Evolutionary conservation across 352 stramenopile genomes (phyloP).

Genomic region (Pythium utonaiense): DNA sequence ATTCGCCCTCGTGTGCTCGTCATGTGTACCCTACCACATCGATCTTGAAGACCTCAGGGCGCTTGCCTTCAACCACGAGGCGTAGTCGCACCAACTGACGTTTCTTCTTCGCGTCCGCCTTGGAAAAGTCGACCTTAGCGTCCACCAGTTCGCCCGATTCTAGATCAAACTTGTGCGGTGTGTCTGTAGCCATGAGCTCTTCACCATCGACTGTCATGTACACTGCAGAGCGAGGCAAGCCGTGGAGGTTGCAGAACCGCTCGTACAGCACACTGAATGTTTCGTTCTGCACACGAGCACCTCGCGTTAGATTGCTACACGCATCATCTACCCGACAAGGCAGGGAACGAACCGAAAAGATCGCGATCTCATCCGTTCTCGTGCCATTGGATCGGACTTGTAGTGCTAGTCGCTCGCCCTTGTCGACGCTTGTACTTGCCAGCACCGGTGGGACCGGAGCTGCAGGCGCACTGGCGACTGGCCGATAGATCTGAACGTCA

Average conservation of each 20-base stretch:
- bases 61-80: slow-evolving; percentile 47
- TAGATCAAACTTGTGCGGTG: slow-evolving; percentile 35
- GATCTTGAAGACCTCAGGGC: slow-evolving; percentile 66
- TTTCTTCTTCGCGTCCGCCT: slow-evolving; percentile 50
- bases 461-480: neutral
- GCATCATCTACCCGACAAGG: too few relatives aligned
- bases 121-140: slow-evolving; percentile 67
- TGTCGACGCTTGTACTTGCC: slow-evolving; percentile 18
- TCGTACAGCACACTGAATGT: slow-evolving; percentile 59
- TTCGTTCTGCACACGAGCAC: slow-evolving; percentile 39
- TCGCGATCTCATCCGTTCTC: slow-evolving; percentile 47
- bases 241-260: slow-evolving; percentile 61
- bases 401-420: slow-evolving; percentile 50
- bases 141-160: slow-evolving; percentile 66
- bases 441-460: neutral
- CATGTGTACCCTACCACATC: slow-evolving; percentile 39
- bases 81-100: slow-evolving; percentile 45
- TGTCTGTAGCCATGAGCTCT: slow-evolving; percentile 25
- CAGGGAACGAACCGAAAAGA: slow-evolving; percentile 39
- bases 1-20: neutral
- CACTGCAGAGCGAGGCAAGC: slow-evolving; percentile 51
- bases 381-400: slow-evolving; percentile 60
- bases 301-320: too few relatives aligned
- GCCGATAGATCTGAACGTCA: slow-evolving; percentile 18
- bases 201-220: slow-evolving; percentile 63